Base-by-base conservation (phyloP, 2,329 filamentous ascomycete species). In the Tolypocladium album region DNA sequence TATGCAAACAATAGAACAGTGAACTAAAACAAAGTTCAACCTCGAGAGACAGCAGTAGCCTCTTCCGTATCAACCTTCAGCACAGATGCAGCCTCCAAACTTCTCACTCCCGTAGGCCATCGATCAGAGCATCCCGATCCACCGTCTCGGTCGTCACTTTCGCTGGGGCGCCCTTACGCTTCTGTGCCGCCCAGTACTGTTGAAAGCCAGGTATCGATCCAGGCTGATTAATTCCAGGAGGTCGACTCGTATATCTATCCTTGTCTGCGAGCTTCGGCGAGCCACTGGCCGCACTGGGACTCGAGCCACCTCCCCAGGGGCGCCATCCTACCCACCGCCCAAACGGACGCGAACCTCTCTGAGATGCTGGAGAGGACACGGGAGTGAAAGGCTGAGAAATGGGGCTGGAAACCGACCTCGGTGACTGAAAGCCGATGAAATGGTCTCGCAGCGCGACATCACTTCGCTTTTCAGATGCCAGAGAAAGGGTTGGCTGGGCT, bases 191-290 rank as follows among this genome's bases (percentile, higher is more conserved):
- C 72, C 79, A 78, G 64, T 81, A 84, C 59, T 82, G 78, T 34
- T 84, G 79, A 64, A 93, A 88, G 0, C 90, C 89, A 0, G 88
- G 84, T 52, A 94, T 87, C 0, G 84, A 80, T 0, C 90, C 90
- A 1, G 83, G 80, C 69, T 93, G 90, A 67, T 94, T 94, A 69
- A 94, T 90, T 0, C 90, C 90, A 1, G 88, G 83, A 5, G 82
- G 74, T 52, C 89, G 79, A 52, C 76, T 76, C 40, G 74, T 58
- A 13, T 75, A 72, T 60, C 66, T 73, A 61, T 75, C 64, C 47
- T 66, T 64, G 57, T 71, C 61, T 27, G 42, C 24, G 55, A 61
- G 50, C 50, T 62, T 31, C 59, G 66, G 68, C 1, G 66, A 56
- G 8, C 62, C 22, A 34, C 58, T 40, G 43, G 57, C 55, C 3